Percentiles rank a stretch among this genome's conserved stretches.
Conservation (phyloP, 1,284 basidiomycete genomes). For the Moniliophthora roreri region DNA sequence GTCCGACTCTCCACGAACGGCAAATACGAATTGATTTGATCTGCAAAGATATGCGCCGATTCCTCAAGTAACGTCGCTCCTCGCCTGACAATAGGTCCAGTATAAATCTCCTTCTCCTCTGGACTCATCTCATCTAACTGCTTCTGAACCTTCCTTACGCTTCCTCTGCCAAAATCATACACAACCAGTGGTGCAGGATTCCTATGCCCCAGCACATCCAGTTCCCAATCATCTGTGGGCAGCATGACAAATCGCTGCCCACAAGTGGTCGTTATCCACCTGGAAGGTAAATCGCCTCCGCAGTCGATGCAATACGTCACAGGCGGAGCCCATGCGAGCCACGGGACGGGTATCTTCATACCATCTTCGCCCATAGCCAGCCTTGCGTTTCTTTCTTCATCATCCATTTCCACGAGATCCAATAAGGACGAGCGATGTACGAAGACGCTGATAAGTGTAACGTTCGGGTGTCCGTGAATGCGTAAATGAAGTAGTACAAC, state of each 20-base stretch:
- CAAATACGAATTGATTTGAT: conserved; percentile 29
- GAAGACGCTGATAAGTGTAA: conserved; percentile 34
- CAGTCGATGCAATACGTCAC: conserved; percentile 42
- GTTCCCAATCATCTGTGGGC: conserved; percentile 9
- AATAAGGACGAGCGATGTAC: conserved; percentile 38
- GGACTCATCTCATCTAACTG: conserved; percentile 1
- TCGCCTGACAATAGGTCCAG: neutral
- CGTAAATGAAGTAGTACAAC: conserved; percentile 42
- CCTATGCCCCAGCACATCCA: conserved; percentile 7
- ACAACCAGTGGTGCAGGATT: conserved; percentile 28
- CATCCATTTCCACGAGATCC: neutral
- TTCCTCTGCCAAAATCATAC: conserved; percentile 40
- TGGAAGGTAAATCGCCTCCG: conserved; percentile 31
- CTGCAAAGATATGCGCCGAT: conserved; percentile 25
- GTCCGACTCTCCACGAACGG: conserved; percentile 35
- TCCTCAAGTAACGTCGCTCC: neutral
- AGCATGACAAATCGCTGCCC: conserved; percentile 43
- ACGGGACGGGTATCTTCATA: conserved; percentile 26
- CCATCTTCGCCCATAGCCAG: neutral
- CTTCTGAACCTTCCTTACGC: conserved; percentile 24
- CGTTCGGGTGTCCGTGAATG: conserved; percentile 19
- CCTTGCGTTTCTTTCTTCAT: neutral
- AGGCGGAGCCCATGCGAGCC: conserved; percentile 42
- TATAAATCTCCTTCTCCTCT: neutral
- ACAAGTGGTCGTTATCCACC: conserved; percentile 50